Evolutionary conservation across 225 moss, liverwort and hornwort species (phyloP).

Genomic region (Asterella californica): DNA sequence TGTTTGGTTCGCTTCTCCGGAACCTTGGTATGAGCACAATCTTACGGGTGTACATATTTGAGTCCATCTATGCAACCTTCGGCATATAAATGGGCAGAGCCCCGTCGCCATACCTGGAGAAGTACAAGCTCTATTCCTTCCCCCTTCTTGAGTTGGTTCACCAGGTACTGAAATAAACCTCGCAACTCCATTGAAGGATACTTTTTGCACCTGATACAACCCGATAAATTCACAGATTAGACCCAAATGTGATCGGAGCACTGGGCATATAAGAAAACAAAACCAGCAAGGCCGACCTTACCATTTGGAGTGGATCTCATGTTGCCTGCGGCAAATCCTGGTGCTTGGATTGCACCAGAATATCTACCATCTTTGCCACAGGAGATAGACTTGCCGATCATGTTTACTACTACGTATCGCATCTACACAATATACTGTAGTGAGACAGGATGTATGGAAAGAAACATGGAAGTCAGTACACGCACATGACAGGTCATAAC

Average conservation of each 20-base stretch:
- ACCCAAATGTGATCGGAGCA: background rate
- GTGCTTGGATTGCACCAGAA: background rate
- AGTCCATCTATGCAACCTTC: background rate
- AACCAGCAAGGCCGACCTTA: background rate
- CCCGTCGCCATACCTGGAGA: conserved; percentile 62
- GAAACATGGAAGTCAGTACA: background rate
- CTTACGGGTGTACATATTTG: background rate
- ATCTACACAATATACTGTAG: background rate
- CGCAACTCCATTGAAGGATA: conserved; percentile 99
- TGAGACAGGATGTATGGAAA: background rate
- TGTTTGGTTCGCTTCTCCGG: no score
- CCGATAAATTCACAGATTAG: background rate
- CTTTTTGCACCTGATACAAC: conserved; percentile 85
- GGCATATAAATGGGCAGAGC: background rate
- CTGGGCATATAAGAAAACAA: background rate
- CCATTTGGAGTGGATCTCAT: background rate
- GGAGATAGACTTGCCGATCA: background rate
- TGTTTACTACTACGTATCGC: background rate
- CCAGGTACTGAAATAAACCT: conserved; percentile 94
- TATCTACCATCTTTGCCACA: background rate
- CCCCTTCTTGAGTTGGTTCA: conserved; percentile 98
- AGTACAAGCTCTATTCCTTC: conserved; percentile 98
- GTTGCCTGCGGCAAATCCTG: background rate
- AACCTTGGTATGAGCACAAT: background rate
- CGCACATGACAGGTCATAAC: background rate